Evolutionary conservation across 2,329 filamentous ascomycete species (phyloP).

Genomic region (Claviceps citrina): DNA sequence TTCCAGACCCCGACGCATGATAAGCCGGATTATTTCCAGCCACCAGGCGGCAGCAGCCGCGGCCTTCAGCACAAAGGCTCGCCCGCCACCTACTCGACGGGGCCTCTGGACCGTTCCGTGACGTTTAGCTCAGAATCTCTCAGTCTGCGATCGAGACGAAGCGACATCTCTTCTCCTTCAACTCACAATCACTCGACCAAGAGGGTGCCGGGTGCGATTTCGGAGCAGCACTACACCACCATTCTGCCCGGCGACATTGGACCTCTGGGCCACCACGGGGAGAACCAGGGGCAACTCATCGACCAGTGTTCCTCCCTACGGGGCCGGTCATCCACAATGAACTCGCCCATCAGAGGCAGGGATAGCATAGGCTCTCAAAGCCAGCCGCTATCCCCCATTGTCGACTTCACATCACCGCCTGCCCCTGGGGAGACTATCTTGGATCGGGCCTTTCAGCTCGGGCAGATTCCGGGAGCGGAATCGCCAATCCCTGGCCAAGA

Average conservation of each 20-base stretch:
- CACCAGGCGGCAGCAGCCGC: constrained; percentile 29
- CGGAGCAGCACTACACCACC: constrained; percentile 34
- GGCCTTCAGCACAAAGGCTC: constrained; percentile 33
- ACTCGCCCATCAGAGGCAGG: constrained; percentile 38
- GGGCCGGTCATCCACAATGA: constrained; percentile 41
- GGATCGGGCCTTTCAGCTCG: constrained; percentile 50
- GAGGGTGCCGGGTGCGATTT: constrained; percentile 23
- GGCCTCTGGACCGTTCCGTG: constrained; percentile 31
- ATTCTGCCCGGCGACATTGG: constrained; percentile 39
- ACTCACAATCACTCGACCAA: constrained; percentile 29
- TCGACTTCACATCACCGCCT: constrained; percentile 35
- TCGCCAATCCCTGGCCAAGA: constrained; percentile 40
- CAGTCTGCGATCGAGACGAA: constrained; percentile 45
- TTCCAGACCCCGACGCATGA: constrained; percentile 31
- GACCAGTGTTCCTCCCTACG: constrained; percentile 47
- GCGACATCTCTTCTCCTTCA: constrained; percentile 45
- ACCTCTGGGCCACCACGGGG: constrained; percentile 39
- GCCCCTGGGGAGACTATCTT: constrained; percentile 47
- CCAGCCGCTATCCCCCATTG: constrained; percentile 19
- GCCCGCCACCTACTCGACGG: constrained; percentile 30
- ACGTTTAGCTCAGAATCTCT: constrained; percentile 42
- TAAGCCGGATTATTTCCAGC: constrained; percentile 24
- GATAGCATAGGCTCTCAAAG: constrained; percentile 39
- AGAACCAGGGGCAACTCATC: constrained; percentile 39
- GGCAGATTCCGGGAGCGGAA: constrained; percentile 46